A percentile compares a stretch with the other conserved stretches of the same genome.
Evolutionary conservation across 2,329 filamentous ascomycete genomes (phyloP).

Genomic region (Lomentospora prolificans): DNA sequence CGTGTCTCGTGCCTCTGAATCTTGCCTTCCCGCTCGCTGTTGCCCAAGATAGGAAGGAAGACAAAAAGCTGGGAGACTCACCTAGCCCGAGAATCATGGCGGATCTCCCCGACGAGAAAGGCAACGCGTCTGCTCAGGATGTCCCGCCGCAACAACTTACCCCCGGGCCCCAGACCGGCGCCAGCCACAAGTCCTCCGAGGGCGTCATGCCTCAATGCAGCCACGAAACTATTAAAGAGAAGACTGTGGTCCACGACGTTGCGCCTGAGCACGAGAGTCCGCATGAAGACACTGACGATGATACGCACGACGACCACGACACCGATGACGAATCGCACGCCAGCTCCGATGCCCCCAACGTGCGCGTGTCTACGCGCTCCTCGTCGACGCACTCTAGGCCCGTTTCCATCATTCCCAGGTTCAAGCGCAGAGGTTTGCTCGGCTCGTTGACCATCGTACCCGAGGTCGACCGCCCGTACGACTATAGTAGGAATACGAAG

Average conservation of each 20-base stretch:
- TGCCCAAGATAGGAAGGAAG: neutral
- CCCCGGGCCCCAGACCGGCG: neutral
- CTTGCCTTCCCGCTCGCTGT: neutral
- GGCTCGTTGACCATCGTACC: slow-evolving; percentile 61
- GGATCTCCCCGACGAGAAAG: neutral
- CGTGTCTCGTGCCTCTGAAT: neutral
- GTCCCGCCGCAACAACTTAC: neutral
- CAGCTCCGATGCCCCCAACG: neutral
- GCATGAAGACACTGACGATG: neutral
- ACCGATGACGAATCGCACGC: slow-evolving; percentile 6
- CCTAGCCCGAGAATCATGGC: neutral
- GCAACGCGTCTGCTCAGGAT: neutral
- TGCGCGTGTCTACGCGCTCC: neutral
- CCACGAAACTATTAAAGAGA: neutral
- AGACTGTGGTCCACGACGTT: neutral
- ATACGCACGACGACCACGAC: neutral
- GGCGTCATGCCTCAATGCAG: neutral
- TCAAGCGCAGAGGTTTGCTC: slow-evolving; percentile 59
- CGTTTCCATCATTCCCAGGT: slow-evolving; percentile 28
- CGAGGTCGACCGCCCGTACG: slow-evolving; percentile 66
- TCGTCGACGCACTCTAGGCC: slow-evolving; percentile 5
- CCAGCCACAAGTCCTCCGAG: neutral
- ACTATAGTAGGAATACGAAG: slow-evolving; percentile 66
- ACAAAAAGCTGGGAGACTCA: too few relatives aligned
- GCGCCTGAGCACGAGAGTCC: slow-evolving; percentile 1